A percentile compares a stretch with the other conserved stretches of the same genome.
These are phyloP conservation scores for Fusarium austroafricanum DNA, from an alignment of 2,329 filamentous ascomycete genomes.

Conservation along the genomic window DNA sequence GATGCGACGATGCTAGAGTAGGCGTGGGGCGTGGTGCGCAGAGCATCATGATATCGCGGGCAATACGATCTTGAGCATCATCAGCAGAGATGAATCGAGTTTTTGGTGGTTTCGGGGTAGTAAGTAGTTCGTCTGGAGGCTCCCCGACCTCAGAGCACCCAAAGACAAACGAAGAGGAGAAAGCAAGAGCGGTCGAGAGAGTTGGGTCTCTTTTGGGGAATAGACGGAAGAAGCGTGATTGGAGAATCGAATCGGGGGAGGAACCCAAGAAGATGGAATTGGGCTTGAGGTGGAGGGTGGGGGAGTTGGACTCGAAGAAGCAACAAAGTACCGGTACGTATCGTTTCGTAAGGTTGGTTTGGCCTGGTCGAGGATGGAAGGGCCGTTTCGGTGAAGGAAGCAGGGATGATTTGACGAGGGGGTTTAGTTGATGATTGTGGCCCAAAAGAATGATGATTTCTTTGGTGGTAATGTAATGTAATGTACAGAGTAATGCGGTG, in stretches of 20 bases:
- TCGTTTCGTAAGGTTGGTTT: conserved; percentile 10
- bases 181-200: conserved; percentile 28
- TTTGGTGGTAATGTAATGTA: background rate
- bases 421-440: conserved; percentile 25
- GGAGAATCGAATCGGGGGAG: conserved; percentile 47
- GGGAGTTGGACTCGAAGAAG: conserved; percentile 28
- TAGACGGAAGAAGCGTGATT: conserved; percentile 40
- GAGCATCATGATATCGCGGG: conserved; percentile 58
- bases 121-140: conserved; percentile 30
- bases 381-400: conserved; percentile 45
- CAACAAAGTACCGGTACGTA: conserved; percentile 23
- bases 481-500: background rate
- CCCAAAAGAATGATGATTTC: conserved; percentile 22
- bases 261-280: conserved; percentile 32
- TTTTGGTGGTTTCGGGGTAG: conserved; percentile 17
- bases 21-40: conserved; percentile 52
- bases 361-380: conserved; percentile 5
- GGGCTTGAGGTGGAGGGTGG: conserved; percentile 30
- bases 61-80: conserved; percentile 50
- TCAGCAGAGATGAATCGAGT: conserved; percentile 30
- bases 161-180: conserved; percentile 21
- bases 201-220: conserved; percentile 42
- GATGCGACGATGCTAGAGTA: conserved; percentile 46
- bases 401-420: conserved; percentile 45
- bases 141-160: conserved; percentile 38